phyloP scores from a whole-genome alignment of 306 rosid genomes.

The Cicer cuneatum region DNA sequence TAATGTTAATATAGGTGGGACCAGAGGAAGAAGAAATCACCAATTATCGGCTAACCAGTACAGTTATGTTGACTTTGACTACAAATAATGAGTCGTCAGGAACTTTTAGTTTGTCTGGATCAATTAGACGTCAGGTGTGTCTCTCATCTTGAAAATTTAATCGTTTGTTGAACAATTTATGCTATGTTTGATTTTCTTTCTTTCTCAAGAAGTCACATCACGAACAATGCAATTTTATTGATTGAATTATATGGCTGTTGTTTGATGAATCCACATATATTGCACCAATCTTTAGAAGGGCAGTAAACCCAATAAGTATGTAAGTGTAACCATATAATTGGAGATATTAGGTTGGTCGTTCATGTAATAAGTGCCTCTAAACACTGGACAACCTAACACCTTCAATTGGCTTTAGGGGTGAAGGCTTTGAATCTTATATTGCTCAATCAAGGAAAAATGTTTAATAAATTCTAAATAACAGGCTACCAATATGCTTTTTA shows the following conservation, averaged over 20 bases:
- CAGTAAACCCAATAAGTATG: not conserved
- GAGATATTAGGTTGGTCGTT: not conserved
- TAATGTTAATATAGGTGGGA: constrained; percentile 63
- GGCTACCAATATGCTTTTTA: not conserved
- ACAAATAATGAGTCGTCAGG: constrained; percentile 86
- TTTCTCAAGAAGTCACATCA: constrained; percentile 30
- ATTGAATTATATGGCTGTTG: constrained; percentile 6
- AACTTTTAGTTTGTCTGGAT: constrained; percentile 89
- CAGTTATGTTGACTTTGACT: constrained; percentile 91
- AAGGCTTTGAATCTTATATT: not conserved
- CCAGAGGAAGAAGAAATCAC: constrained; percentile 85
- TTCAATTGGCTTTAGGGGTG: not conserved
- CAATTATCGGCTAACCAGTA: constrained; percentile 84
- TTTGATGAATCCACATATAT: constrained; percentile 4
- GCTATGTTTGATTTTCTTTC: constrained; percentile 22
- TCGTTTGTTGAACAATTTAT: constrained; percentile 14
- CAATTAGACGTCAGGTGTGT: constrained; percentile 90
- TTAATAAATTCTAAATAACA: not conserved
- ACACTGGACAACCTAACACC: not conserved
- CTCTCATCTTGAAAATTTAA: constrained; percentile 25
- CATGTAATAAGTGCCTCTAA: constrained; percentile 25
- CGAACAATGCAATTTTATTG: constrained; percentile 35
- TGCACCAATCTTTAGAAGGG: not conserved
- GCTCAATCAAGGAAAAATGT: not conserved
- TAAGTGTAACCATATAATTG: not conserved